Conservation (phyloP, 805 yeast species). For the Tetrapisispora iriomotensis region DNA sequence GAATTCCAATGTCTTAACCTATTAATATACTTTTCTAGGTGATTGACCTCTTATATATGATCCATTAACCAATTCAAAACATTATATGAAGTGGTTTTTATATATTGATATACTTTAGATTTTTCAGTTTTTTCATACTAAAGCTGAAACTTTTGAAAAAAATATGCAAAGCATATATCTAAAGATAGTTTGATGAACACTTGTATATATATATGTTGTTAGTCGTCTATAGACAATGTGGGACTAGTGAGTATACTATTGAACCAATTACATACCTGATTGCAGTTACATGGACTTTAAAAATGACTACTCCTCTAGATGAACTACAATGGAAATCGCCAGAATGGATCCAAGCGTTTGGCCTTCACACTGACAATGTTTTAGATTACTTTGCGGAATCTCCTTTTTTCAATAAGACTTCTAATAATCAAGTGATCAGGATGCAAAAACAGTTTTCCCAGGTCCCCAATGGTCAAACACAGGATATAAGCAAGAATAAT, state of each 20-base stretch:
- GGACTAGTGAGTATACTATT: background rate
- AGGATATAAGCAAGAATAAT: background rate
- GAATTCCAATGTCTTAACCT: no score
- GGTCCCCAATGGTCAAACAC: background rate
- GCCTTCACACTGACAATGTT: slow-evolving; percentile 80
- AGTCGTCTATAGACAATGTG: no score
- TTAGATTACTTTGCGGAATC: slow-evolving; percentile 88
- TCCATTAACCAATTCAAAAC: no score
- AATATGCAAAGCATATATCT: background rate
- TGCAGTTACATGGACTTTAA: no score
- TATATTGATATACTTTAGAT: no score
- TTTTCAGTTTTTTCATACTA: no score
- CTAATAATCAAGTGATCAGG: slow-evolving; percentile 87
- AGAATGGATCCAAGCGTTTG: slow-evolving; percentile 89
- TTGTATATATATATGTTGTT: no score
- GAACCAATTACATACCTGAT: background rate
- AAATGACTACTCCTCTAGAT: slow-evolving; percentile 38
- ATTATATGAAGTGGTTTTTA: no score
- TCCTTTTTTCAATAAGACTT: slow-evolving; percentile 89
- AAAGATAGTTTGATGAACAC: no score
- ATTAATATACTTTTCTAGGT: no score
- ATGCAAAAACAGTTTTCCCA: slow-evolving; percentile 81
- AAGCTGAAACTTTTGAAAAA: background rate
- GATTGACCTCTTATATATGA: no score
- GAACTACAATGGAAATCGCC: slow-evolving; percentile 97